Evolutionary conservation across 257 asterid genomes (phyloP).

Genomic region (Voacanga thouarsii): DNA sequence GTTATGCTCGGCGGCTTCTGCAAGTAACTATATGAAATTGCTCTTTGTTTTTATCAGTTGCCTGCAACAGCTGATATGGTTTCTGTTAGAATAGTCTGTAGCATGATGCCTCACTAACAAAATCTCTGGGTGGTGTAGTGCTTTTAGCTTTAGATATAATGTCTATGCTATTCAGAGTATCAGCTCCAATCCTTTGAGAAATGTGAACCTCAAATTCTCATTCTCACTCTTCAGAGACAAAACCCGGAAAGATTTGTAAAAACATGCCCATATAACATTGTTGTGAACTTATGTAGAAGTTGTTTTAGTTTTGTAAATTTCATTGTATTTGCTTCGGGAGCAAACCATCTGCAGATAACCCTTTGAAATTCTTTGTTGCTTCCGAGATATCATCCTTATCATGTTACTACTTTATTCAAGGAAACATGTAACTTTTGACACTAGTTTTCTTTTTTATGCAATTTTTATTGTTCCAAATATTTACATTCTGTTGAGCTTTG

Average conservation of each 20-base stretch:
- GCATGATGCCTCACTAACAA: not conserved
- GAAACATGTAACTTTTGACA: not conserved
- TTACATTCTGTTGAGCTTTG: not conserved
- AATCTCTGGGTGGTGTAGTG: not conserved
- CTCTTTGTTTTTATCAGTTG: not conserved
- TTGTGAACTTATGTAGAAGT: not conserved
- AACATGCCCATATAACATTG: too few species aligned
- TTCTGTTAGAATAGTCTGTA: not conserved
- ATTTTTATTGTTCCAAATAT: not conserved
- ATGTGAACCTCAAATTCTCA: not conserved
- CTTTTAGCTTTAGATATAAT: not conserved
- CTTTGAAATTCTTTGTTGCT: not conserved
- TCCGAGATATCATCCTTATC: not conserved
- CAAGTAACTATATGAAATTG: constrained; percentile 46
- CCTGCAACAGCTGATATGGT: not conserved
- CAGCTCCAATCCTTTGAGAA: not conserved
- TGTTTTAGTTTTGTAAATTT: not conserved
- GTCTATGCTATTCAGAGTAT: not conserved
- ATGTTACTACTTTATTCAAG: not conserved
- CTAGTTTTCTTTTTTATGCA: not conserved
- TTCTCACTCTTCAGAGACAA: not conserved
- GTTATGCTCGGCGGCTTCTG: constrained; percentile 88
- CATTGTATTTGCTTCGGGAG: not conserved
- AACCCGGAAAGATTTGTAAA: not conserved
- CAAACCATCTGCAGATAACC: not conserved